Conservation (phyloP, 2,329 filamentous ascomycete species). For the Ceratocystis destructans region DNA sequence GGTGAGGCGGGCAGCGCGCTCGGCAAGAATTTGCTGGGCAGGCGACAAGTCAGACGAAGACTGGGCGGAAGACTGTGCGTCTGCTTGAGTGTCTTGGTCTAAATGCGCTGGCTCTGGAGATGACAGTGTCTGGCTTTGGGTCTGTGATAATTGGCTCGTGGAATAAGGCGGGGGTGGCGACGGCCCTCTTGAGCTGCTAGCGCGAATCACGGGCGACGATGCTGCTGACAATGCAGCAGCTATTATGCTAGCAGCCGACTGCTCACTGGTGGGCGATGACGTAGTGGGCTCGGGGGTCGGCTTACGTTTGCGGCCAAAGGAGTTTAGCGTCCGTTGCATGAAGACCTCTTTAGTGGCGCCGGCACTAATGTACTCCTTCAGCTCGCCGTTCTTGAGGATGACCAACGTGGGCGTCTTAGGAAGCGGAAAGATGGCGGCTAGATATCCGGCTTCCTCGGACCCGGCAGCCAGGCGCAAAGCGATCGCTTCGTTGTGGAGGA, state of each 20-base stretch:
- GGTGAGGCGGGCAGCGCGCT: conserved; percentile 35
- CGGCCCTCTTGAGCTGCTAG: conserved; percentile 18
- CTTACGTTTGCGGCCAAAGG: conserved; percentile 24
- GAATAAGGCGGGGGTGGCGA: conserved; percentile 20
- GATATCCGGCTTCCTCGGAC: conserved; percentile 66
- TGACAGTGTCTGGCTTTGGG: conserved; percentile 16
- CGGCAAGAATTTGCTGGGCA: conserved; percentile 32
- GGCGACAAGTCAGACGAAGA: neutral
- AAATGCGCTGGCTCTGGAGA: conserved; percentile 19
- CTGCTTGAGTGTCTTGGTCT: neutral
- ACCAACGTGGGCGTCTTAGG: conserved; percentile 64
- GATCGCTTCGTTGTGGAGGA: conserved; percentile 51
- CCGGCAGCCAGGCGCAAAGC: conserved; percentile 56
- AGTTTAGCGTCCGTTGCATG: conserved; percentile 30
- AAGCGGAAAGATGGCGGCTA: conserved; percentile 73
- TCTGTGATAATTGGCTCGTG: conserved; percentile 16
- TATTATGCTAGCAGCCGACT: conserved; percentile 18
- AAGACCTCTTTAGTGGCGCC: conserved; percentile 55
- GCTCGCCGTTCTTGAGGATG: conserved; percentile 62
- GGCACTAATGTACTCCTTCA: conserved; percentile 61
- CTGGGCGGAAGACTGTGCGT: neutral
- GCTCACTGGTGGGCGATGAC: conserved; percentile 14
- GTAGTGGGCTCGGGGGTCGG: conserved; percentile 14
- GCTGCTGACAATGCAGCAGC: conserved; percentile 20
- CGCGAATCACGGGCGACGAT: conserved; percentile 18